A percentile compares a stretch with the other conserved stretches of the same genome.
Evolutionary conservation across 2,329 filamentous ascomycete genomes (phyloP).

Genomic region (Ophiostoma sp.): DNA sequence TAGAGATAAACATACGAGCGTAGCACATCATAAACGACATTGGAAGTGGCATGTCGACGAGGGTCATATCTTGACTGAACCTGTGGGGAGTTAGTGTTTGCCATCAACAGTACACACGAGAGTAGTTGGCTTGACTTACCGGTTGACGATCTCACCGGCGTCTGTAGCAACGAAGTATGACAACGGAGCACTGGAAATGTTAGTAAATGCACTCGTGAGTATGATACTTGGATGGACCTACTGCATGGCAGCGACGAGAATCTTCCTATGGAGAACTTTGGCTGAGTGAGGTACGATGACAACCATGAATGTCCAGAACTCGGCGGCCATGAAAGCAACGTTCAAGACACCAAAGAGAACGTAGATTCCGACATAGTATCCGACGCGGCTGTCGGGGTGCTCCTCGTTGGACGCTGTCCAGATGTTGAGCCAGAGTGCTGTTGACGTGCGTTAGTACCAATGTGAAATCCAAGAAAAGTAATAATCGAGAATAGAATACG

Average conservation of each 20-base stretch:
- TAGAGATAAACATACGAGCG: slow-evolving; percentile 16
- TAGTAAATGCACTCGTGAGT: background rate
- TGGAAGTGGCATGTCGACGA: slow-evolving; percentile 26
- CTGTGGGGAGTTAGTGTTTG: slow-evolving; percentile 9
- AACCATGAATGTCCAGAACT: slow-evolving; percentile 36
- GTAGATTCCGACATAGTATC: slow-evolving; percentile 43
- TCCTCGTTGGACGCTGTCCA: slow-evolving; percentile 46
- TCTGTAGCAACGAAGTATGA: slow-evolving; percentile 40
- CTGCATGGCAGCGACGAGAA: slow-evolving; percentile 31
- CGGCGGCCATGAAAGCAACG: slow-evolving; percentile 23
- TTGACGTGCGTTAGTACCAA: slow-evolving; percentile 21
- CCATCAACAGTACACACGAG: too few relatives aligned
- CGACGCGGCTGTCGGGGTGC: slow-evolving; percentile 41
- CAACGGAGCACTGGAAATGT: slow-evolving; percentile 34
- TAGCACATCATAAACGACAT: slow-evolving; percentile 27
- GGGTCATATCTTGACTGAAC: slow-evolving; percentile 26
- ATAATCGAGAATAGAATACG: slow-evolving; percentile 21
- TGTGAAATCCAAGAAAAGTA: background rate
- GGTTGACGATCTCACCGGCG: slow-evolving; percentile 36
- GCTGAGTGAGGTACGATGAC: slow-evolving; percentile 37
- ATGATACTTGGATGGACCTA: slow-evolving; percentile 5
- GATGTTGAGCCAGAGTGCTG: slow-evolving; percentile 50
- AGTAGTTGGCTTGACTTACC: slow-evolving; percentile 30
- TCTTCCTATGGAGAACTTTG: slow-evolving; percentile 35
- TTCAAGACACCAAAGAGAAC: slow-evolving; percentile 33